Conservation (phyloP, 371 early-diverging fungal species). For the Lichtheimia hyalospora region DNA sequence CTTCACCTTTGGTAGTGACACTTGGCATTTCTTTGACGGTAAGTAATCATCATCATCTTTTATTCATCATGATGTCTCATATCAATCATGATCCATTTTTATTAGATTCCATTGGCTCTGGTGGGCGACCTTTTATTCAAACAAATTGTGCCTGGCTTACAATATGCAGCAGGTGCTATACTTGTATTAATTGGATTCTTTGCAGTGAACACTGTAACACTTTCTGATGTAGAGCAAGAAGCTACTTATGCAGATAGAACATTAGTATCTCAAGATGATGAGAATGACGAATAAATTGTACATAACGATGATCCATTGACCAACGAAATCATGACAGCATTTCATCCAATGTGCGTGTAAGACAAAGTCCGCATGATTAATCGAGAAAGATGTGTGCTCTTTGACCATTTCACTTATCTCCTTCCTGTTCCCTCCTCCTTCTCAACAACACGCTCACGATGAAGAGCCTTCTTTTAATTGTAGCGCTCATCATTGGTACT, state of each 20-base stretch:
- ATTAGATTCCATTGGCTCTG: constrained; percentile 71
- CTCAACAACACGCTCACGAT: constrained; percentile 2
- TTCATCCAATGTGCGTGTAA: background rate
- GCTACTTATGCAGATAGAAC: constrained; percentile 8
- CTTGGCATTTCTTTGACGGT: constrained; percentile 75
- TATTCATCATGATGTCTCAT: too few species aligned
- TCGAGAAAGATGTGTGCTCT: too few species aligned
- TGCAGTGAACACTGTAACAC: constrained; percentile 54
- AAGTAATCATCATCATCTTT: constrained; percentile 8
- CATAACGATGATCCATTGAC: background rate
- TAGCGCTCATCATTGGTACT: constrained; percentile 15
- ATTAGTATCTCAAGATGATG: constrained; percentile 11
- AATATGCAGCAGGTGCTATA: constrained; percentile 69
- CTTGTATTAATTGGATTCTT: constrained; percentile 72
- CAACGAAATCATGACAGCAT: background rate
- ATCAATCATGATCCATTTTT: background rate
- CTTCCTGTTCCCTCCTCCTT: background rate
- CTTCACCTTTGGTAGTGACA: constrained; percentile 79
- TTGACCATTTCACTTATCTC: background rate
- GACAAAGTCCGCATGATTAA: background rate
- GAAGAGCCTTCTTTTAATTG: constrained; percentile 16
- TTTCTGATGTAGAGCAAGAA: constrained; percentile 36
- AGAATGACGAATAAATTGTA: background rate
- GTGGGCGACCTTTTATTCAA: constrained; percentile 74
- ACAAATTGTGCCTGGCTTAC: constrained; percentile 49